Evolutionary conservation across 2,329 filamentous ascomycete species (phyloP), one percentile per base, ranked within the genome.

Genomic region (Phaeoacremonium minimum): DNA sequence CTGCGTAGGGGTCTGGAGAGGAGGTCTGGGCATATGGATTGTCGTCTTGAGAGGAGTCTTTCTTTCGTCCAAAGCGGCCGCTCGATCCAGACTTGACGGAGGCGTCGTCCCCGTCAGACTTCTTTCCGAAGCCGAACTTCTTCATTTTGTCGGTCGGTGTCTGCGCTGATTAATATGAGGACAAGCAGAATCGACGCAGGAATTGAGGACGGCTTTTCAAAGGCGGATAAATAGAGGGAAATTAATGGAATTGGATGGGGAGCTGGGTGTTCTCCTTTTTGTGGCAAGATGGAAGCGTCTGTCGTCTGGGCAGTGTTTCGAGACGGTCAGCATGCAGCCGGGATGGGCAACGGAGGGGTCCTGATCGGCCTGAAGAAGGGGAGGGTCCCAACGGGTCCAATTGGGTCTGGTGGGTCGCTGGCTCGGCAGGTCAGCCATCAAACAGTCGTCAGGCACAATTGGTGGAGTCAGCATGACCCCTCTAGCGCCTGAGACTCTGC

Each of bases 111-210:
- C 53, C 58, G 35, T 73, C 72, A 33, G 56, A 57, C 52, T 76
- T 80, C 60, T 72, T 77, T 45, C 74, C 66, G 45, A 79, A 71
- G 33, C 73, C 71, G 47, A 81, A 78, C 49, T 75, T 78, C 63
- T 71, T 75, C 77, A 82, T 82, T 43, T 43, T 58, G 51, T 26
- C 22, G n/a, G n/a, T 26, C 22, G 22, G 9, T 26, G 22, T 26
- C 9, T n/a, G 32, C 26, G 28, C 15, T 28, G 41, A 36, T 36
- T 31, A 19, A 32, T 22, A 34, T 36, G 32, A 30, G 15, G 32
- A n/a, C 19, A 33, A 28, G 40, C 16, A 20, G 32, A 17, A 35
- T 37, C 14, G 15, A 34, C 43, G 32, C 16, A 44, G n/a, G n/a
- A n/a, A n/a, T n/a, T n/a, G n/a, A n/a, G n/a, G n/a, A n/a, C n/a